Evolutionary conservation across 176 grass and related monocot genomes (phyloP), one percentile per base, ranked within the genome.

Genomic region (Urochloa ruziziensis): DNA sequence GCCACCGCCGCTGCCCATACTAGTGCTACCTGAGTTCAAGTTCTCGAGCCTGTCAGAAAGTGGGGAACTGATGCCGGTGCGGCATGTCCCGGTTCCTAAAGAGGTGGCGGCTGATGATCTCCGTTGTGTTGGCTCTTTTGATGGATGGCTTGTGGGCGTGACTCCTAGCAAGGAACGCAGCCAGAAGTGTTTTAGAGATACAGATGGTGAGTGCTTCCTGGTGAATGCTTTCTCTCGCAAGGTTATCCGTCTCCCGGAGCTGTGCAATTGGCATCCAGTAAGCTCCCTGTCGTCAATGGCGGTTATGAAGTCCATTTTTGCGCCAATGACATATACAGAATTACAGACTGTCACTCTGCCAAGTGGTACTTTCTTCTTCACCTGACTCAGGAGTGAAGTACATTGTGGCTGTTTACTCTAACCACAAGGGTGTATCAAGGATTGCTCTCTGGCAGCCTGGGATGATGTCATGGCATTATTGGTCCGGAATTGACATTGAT

Each of bases 321-420:
- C 2, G 4, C 28, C 68, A 35, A 33, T 62, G 13, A 24, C 4
- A 0, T 3, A 30, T 84, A 84, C 11, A 29, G 7, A 39, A 33
- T 76, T 84, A 84, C 11, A 29, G 7, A 39, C n/a, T 76, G 72
- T 32, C 36, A 18, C 40, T 85, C 14, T 1, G 17, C 13, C 17
- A 46, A 17, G 62, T 33, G 37, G 83, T 35, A 15, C 21, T 85
- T 48, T 85, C 62, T 78, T 49, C 63, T 78, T 25, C 73, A 69
- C 73, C 62, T 48, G 74, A 69, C 7, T 60, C 63, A 35, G 73
- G 62, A 56, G 27, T 51, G 9, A 68, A 59, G 4, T 78, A 19
- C 21, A 69, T 69, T 21, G 74, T 48, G 19, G 83, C 73, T 59
- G 73, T 49, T 40, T 65, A 4, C 15, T 64, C 70, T 33, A 0